A percentile compares a stretch with the other conserved stretches of the same genome.
Evolutionary conservation across 1,284 basidiomycete species (phyloP).

Genomic region (Trichosporon sp.): DNA sequence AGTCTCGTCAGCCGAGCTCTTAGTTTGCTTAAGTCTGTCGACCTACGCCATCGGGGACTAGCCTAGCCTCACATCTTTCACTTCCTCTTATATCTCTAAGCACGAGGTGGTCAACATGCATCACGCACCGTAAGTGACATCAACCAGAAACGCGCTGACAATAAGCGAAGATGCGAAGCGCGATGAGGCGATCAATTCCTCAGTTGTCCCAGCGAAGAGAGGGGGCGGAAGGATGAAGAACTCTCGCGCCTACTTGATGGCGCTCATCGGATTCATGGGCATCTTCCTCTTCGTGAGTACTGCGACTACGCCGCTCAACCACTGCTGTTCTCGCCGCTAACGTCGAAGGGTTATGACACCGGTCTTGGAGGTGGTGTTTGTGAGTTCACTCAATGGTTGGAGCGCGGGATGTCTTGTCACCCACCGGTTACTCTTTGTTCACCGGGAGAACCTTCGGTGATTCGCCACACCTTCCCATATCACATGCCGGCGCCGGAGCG

Average conservation of each 20-base stretch:
- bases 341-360: constrained; percentile 6
- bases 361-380: constrained; percentile 47
- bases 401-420: not conserved
- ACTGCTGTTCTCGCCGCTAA: constrained; percentile 53
- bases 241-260: constrained; percentile 59
- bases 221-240: constrained; percentile 10
- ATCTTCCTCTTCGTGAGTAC: constrained; percentile 71
- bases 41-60: not conserved
- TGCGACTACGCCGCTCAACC: not conserved
- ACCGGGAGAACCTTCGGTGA: not conserved
- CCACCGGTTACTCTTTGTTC: not conserved
- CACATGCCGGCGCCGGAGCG: constrained; percentile 1
- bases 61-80: not conserved
- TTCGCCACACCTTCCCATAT: constrained; percentile 7
- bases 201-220: constrained; percentile 18
- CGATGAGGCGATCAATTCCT: constrained; percentile 6
- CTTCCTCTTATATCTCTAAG: not conserved
- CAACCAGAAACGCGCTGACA: not conserved
- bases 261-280: constrained; percentile 73
- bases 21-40: not conserved
- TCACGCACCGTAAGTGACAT: not conserved
- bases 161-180: constrained; percentile 9
- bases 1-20: not conserved
- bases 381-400: constrained; percentile 19
- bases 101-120: constrained; percentile 8